Evolutionary conservation across 768 basidiomycete genomes (phyloP).

Genomic region (Boletus patriciae): DNA sequence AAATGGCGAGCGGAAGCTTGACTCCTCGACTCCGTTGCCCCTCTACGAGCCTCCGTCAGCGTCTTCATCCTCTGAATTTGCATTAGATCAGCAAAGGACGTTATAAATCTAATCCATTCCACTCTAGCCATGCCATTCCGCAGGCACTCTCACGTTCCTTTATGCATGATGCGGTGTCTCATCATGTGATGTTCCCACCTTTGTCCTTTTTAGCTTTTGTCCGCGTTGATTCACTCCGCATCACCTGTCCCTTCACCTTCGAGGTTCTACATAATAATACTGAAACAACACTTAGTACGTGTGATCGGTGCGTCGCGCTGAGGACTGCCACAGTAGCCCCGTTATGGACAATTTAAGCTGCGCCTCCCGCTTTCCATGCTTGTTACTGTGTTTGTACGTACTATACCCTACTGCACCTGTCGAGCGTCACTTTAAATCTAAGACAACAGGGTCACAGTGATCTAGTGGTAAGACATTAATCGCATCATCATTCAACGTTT

Average conservation of each 20-base stretch:
- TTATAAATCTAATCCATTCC: background rate
- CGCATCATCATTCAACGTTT: background rate
- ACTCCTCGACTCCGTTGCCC: constrained; percentile 62
- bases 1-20: constrained; percentile 73
- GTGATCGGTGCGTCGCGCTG: background rate
- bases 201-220: background rate
- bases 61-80: constrained; percentile 2
- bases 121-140: background rate
- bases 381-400: background rate
- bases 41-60: constrained; percentile 50
- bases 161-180: background rate
- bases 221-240: constrained; percentile 15
- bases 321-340: background rate
- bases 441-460: constrained; percentile 8
- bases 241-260: constrained; percentile 4
- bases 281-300: background rate
- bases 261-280: background rate
- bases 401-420: background rate
- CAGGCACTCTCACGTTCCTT: background rate
- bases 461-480: background rate
- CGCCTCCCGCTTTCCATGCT: background rate
- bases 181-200: background rate
- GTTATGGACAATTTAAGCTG: too few relatives aligned
- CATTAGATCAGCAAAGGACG: constrained; percentile 7
- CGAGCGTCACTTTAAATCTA: background rate